phyloP scores from a whole-genome alignment of 495 filamentous ascomycete genomes.

The Annulohypoxylon maeteangense region DNA sequence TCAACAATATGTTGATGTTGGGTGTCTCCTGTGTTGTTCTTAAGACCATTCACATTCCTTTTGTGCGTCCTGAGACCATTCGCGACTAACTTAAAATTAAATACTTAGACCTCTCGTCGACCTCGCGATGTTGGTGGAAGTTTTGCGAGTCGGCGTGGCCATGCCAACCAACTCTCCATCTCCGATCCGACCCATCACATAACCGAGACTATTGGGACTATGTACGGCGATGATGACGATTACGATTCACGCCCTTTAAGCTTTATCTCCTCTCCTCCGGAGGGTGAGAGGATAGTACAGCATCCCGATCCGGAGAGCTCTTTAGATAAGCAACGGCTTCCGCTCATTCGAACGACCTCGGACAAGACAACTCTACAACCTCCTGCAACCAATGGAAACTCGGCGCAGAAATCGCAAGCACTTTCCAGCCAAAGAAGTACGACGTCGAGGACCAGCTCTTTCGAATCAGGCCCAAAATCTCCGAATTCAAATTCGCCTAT shows the following conservation, averaged over 20 bases:
- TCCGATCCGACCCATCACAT: constrained; percentile 87
- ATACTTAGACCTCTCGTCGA: constrained; percentile 63
- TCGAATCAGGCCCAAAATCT: constrained; percentile 58
- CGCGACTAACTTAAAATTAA: constrained; percentile 31
- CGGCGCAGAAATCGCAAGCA: constrained; percentile 52
- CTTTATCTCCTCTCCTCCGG: constrained; percentile 56
- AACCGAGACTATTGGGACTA: constrained; percentile 94
- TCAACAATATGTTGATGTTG: neutral
- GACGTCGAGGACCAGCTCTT: constrained; percentile 54
- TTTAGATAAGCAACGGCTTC: constrained; percentile 51
- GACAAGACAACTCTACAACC: constrained; percentile 48
- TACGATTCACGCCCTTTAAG: constrained; percentile 59
- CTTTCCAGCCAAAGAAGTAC: constrained; percentile 55
- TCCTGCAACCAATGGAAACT: constrained; percentile 32
- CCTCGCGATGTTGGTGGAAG: constrained; percentile 65
- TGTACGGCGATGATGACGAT: constrained; percentile 90
- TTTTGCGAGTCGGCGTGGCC: constrained; percentile 65
- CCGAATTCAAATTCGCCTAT: constrained; percentile 48
- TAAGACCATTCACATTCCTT: neutral
- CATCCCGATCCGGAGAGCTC: constrained; percentile 37
- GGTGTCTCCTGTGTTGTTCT: neutral
- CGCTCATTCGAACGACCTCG: constrained; percentile 57
- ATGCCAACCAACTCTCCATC: constrained; percentile 66
- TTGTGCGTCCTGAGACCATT: neutral
- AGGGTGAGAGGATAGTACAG: constrained; percentile 50